Evolutionary conservation across 345 rosid species (phyloP), one percentile per base, ranked within the genome.

Genomic region (Excoecaria cochinchinensis): DNA sequence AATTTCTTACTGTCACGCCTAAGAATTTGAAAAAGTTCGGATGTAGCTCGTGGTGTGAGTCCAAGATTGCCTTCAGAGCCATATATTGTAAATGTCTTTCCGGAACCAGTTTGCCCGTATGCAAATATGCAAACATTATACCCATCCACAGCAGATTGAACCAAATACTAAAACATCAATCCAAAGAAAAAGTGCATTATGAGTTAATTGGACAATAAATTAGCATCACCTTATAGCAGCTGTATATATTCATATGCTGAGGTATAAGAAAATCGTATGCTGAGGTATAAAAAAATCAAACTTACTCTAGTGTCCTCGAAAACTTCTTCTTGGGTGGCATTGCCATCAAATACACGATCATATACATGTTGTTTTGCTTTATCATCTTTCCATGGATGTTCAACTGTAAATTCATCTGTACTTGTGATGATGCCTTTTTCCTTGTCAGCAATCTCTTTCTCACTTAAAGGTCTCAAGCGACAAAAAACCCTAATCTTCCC

Each of bases 51-150:
- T 61, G 97, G 92, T 40, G 99, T 95, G 69, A 93, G 87, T 72
- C 98, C 99, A 42, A 96, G 96, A 82, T 84, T 88, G 76, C 69
- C 76, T 56, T 85, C 90, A 76, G 92, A 82, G 62, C 99, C 98
- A 82, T 91, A 95, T 79, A 95, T 90, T 0, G 99, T 95, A 82
- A 89, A 95, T 83, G 99, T 95, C 84, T 95, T 95, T 55, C 98
- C 99, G 25, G 99, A 95, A 61, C 98, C 98, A 72, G 99, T 95
- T 89, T 95, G 99, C 63, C 99, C 99, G 79, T 95, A 93, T 47
- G 98, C 99, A 84, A 95, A 95, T 76, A 95, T 91, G 83, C 98
- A 95, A 3, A 95, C 97, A 21, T 95, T 95, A 73, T 89, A 95
- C 15, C 99, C 99, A 86, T 95, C 99, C 10, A 93, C 87, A 73